These are phyloP conservation scores for Solanum microdontum DNA, from an alignment of 257 asterid species.

Conservation along the genomic window DNA sequence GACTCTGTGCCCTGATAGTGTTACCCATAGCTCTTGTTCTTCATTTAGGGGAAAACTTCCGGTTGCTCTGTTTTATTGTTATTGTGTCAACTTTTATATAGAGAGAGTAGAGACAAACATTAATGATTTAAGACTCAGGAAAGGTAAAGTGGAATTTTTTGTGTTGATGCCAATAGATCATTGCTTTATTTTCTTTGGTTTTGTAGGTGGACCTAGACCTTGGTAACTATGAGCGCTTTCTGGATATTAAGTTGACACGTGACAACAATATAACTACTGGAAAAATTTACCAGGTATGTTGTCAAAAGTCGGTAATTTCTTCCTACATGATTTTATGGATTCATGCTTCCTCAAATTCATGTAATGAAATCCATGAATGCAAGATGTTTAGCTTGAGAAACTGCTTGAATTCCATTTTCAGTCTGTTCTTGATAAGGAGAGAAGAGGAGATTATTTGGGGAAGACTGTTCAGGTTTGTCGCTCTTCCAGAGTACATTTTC, in stretches of 20 bases:
- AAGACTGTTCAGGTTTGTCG: conserved; percentile 56
- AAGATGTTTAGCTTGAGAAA: background rate
- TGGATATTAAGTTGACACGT: conserved; percentile 68
- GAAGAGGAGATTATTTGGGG: conserved; percentile 72
- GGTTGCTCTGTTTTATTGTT: background rate
- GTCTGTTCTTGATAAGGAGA: conserved; percentile 66
- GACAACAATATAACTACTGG: conserved; percentile 91
- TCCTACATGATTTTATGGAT: background rate
- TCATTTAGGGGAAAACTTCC: background rate
- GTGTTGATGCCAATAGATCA: background rate
- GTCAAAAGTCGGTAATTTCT: background rate
- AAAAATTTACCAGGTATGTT: conserved; percentile 77
- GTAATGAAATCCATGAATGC: background rate
- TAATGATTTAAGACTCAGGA: background rate
- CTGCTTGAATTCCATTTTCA: conserved; percentile 12
- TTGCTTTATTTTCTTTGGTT: background rate
- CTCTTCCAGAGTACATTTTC: background rate
- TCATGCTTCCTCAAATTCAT: background rate
- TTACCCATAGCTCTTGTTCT: background rate
- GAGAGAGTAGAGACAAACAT: background rate
- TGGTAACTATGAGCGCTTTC: conserved; percentile 90
- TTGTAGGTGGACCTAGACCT: conserved; percentile 96
- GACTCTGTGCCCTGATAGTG: background rate
- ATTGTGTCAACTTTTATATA: background rate
- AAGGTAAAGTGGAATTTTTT: background rate